Base-by-base conservation (phyloP, 192 early-diverging fungal species). In the Coemansia sp. region DNA sequence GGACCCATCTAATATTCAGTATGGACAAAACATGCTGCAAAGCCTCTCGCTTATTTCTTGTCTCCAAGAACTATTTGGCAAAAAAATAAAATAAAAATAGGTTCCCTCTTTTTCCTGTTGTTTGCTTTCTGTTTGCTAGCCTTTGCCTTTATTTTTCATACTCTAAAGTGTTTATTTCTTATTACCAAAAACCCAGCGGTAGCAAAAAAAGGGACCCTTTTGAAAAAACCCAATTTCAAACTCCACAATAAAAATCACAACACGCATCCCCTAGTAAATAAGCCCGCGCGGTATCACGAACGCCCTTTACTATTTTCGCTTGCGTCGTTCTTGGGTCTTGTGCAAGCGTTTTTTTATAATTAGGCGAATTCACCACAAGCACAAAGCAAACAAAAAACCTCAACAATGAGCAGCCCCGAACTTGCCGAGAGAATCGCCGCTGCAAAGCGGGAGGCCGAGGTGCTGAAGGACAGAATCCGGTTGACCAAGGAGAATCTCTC, bases 391-490 rank as follows among this genome's bases (percentile, higher is more conserved):
- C 49, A 25, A 22, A 22, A 14, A 2, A 11, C 9, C 25, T 10
- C 2, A 32, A 57, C 55, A 32, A 80, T 74, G 72, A 79, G 82
- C 62, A 57, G 33, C 55, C n/a, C 55, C 34, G 95, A 99, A 74
- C 90, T 97, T 52, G 86, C 89, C 13, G 96, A 97, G 67, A 83
- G 93, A 75, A 95, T 97, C 66, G 87, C 88, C 40, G 85, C 85
- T 25, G 96, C 95, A 52, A 85, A 95, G 69, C 91, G 92, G 72
- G 97, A 99, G 64, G 95, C 97, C 22, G 97, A 99, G 81, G 84
- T 85, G 54, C 77, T 99, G 43, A 99, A 98, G 79, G 97, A 99
- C 66, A 89, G 90, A 74, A 97, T 99, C 77, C 93, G 92, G 82
- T 88, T 90, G 70, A 96, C 92, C 70, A 93, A 91, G 75, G 91